Base-by-base conservation (phyloP, 345 rosid genomes). In the Clausena lansium region DNA sequence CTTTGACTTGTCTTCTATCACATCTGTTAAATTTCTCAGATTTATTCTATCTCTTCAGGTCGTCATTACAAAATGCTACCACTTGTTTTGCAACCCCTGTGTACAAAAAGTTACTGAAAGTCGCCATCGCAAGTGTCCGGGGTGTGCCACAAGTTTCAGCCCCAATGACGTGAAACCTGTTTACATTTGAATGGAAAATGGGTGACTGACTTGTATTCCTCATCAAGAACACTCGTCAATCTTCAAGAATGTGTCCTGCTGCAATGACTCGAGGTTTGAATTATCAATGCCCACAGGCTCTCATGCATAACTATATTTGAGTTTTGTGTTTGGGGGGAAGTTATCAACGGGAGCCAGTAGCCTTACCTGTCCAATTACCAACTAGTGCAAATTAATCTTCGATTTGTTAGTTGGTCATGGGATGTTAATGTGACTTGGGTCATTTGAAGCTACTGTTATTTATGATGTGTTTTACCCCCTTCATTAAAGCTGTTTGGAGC, bases 21-120 rank as follows among this genome's bases (percentile, higher is more conserved):
- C 35, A 58, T 11, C 61, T 65, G 72, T 36, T 55, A 58, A 38
- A 63, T 38, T 69, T 55, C 36, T 36, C 64, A 67, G 32, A 15
- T 52, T 10, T 62, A 65, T 75, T 75, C 30, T 11, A 72, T 28
- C 45, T 28, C 9, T 50, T 70, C 86, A 97, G 99, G 98, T 93
- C 64, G 99, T 94, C 82, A 94, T 97, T 82, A 97, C 98, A 70
- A 97, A 91, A 76, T 97, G 99, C 88, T 97, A 84, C 84, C 99
- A 94, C 76, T 83, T 97, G 82, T 94, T 94, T 88, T 97, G 98
- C 92, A 91, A 86, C 67, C 84, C 89, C 62, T 97, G 98, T 80
- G 88, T 97, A 41, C 97, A 90, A 81, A 94, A 84, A 83, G 84
- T 91, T 65, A 80, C 76, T 20, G 97, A 82, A 86, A 89, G 87